Evolutionary conservation across 169 alveolate species (phyloP).

Genomic region (Miamiensis avidus): DNA sequence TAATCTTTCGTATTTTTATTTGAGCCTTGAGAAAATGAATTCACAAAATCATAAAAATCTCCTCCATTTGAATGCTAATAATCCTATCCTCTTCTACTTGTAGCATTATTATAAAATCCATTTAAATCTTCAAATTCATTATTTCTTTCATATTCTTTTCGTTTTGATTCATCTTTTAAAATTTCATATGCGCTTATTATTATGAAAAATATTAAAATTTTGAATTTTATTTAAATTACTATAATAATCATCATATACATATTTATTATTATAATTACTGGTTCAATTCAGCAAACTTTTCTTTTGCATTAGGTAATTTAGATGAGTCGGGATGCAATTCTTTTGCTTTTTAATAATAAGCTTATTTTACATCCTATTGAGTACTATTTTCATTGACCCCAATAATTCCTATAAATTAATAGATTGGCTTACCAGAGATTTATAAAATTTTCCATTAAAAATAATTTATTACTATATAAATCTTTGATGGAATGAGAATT

Average conservation of each 20-base stretch:
- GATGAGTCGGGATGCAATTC: not conserved
- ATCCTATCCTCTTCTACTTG: not conserved
- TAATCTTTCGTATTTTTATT: not conserved
- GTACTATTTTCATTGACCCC: not conserved
- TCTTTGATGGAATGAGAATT: not conserved
- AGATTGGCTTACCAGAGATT: no score
- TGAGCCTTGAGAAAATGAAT: not conserved
- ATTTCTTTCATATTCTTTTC: not conserved
- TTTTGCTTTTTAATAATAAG: not conserved
- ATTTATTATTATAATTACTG: not conserved
- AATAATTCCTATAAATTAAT: not conserved
- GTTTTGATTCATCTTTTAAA: not conserved
- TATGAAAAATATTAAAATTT: no score
- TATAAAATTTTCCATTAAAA: no score
- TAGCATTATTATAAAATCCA: not conserved
- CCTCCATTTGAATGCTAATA: not conserved
- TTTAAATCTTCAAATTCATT: not conserved
- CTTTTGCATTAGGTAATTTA: not conserved
- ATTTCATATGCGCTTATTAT: not conserved
- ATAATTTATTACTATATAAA: not conserved
- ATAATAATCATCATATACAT: not conserved
- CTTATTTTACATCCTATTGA: not conserved
- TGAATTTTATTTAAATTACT: not conserved
- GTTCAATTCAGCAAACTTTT: not conserved
- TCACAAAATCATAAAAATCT: not conserved